Percentiles rank a stretch among this genome's conserved stretches.
phyloP scores from a whole-genome alignment of 108 stramenopile species.

The Pseudonitzschia delicatissima region DNA sequence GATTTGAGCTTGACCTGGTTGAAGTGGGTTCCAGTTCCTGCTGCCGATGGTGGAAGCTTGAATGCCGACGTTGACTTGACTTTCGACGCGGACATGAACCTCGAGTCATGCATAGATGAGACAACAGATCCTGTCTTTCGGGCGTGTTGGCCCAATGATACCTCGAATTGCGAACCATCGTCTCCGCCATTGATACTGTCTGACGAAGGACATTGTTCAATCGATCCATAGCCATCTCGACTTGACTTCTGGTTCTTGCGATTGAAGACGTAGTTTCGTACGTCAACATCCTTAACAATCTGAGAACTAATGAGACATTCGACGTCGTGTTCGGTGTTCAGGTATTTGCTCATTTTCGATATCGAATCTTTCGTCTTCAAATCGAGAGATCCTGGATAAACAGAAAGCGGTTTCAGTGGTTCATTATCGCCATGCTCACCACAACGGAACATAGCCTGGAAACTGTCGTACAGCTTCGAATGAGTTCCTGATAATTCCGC shows the following conservation, averaged over 20 bases:
- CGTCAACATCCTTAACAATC: slow-evolving; percentile 38
- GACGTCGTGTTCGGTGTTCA: slow-evolving; percentile 21
- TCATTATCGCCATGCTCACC: neutral
- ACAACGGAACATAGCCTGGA: slow-evolving; percentile 21
- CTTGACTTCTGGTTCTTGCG: neutral
- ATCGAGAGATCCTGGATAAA: slow-evolving; percentile 24
- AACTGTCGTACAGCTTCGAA: slow-evolving; percentile 34
- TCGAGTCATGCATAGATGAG: neutral
- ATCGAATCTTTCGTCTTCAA: slow-evolving; percentile 38
- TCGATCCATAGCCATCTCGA: slow-evolving; percentile 6
- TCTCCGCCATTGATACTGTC: slow-evolving; percentile 16
- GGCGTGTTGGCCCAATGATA: slow-evolving; percentile 14
- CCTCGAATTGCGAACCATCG: slow-evolving; percentile 17
- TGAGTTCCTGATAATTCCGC: slow-evolving; percentile 36
- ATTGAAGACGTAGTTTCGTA: neutral
- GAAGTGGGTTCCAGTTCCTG: neutral
- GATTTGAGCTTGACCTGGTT: slow-evolving; percentile 25
- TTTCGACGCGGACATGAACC: neutral
- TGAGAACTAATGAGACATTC: slow-evolving; percentile 36
- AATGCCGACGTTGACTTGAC: slow-evolving; percentile 4
- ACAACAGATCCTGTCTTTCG: slow-evolving; percentile 22
- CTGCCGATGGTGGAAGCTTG: slow-evolving; percentile 9
- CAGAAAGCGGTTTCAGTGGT: neutral
- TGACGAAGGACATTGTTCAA: slow-evolving; percentile 9
- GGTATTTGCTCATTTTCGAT: slow-evolving; percentile 33